Evolutionary conservation across 305 asterid species (phyloP).

Genomic region (Rubia peregrina): DNA sequence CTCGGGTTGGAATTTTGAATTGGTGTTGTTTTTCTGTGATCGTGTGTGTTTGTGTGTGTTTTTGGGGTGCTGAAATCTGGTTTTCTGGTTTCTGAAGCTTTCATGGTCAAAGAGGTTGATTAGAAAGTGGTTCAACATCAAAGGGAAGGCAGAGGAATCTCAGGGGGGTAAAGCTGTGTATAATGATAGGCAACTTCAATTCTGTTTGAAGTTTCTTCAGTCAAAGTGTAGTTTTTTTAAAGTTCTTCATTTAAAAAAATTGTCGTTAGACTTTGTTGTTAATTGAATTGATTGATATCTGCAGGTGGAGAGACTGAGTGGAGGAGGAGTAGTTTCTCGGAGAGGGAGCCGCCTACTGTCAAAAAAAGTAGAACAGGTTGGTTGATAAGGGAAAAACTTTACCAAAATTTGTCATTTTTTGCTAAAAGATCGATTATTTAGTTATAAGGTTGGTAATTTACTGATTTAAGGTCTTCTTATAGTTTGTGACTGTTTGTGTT

Average conservation of each 20-base stretch:
- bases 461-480: background rate
- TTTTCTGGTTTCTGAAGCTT: constrained; percentile 47
- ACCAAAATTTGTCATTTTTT: background rate
- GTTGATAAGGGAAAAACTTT: constrained; percentile 11
- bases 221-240: background rate
- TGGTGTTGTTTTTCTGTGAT: constrained; percentile 3
- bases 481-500: background rate
- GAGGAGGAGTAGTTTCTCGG: constrained; percentile 80
- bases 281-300: constrained; percentile 21
- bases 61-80: constrained; percentile 34
- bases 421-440: background rate
- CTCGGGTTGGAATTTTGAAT: constrained; percentile 39
- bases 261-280: background rate
- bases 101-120: constrained; percentile 89
- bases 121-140: constrained; percentile 84
- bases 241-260: background rate
- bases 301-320: constrained; percentile 67
- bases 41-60: constrained; percentile 8
- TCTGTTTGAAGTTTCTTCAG: background rate
- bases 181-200: constrained; percentile 43
- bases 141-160: constrained; percentile 60
- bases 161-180: constrained; percentile 61
- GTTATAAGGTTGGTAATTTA: background rate
- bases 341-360: constrained; percentile 64
- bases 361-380: constrained; percentile 84